Percentiles rank a stretch among this genome's conserved stretches.
Conservation (phyloP, 1,284 basidiomycete species). For the Ganoderma multipileum region DNA sequence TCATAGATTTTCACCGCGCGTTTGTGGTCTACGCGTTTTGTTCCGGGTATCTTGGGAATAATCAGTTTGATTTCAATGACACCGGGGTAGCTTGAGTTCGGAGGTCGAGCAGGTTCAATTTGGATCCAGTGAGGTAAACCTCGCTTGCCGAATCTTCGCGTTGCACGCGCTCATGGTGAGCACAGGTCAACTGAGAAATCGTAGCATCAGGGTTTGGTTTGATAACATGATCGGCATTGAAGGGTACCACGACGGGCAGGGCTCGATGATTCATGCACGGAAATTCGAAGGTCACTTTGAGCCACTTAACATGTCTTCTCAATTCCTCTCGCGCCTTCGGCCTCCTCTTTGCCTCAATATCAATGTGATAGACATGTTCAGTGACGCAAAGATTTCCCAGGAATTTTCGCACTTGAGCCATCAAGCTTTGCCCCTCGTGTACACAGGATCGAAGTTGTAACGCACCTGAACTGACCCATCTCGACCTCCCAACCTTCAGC, state of each 20-base stretch:
- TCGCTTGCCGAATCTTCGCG: background rate
- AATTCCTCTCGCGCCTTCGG: too few relatives aligned
- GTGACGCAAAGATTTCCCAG: too few relatives aligned
- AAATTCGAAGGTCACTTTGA: too few relatives aligned
- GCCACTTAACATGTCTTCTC: too few relatives aligned
- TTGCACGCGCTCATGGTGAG: slow-evolving; percentile 28
- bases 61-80: slow-evolving; percentile 41
- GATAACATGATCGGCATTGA: background rate
- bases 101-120: slow-evolving; percentile 22
- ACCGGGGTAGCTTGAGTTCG: slow-evolving; percentile 1
- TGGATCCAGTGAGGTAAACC: background rate
- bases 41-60: slow-evolving; percentile 66
- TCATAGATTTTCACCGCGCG: slow-evolving; percentile 96
- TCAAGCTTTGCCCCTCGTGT: too few relatives aligned
- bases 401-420: too few relatives aligned
- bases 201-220: background rate
- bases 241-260: too few relatives aligned
- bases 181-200: slow-evolving; percentile 6
- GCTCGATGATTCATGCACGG: too few relatives aligned
- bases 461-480: slow-evolving; percentile 26
- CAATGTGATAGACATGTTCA: too few relatives aligned
- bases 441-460: background rate
- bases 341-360: too few relatives aligned
- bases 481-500: slow-evolving; percentile 28
- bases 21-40: slow-evolving; percentile 82